Evolutionary conservation across 2,329 filamentous ascomycete genomes (phyloP), one percentile per base, ranked within the genome.

Genomic region (Botrytis sinoallii): DNA sequence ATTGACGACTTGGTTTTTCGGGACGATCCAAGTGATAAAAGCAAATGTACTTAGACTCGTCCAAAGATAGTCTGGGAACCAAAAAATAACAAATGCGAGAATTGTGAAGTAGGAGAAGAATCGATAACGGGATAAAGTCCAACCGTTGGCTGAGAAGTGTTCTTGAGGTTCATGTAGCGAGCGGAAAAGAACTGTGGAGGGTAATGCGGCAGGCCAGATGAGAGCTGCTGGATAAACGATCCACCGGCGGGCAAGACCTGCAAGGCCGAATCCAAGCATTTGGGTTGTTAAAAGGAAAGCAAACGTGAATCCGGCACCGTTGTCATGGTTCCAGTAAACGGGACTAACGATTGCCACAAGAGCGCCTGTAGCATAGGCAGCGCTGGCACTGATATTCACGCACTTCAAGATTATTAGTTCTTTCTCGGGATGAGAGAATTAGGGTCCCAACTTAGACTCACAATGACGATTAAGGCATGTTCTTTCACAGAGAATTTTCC

Each of bases 401-500:
- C 61, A 84, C 20, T 85, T 85, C 20, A 85, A 83, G 75, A 85
- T 86, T 75, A 74, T 75, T 89, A 91, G 91, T 20, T 38, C 7
- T n/a, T 20, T 29, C 16, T 20, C n/a, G 9, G 0, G 16, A 29
- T 8, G 29, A 8, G 10, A 32, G 18, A 29, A 14, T 29, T 2
- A 55, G 10, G 5, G 40, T 55, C 3, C 20, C 1, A 4, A n/a
- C 5, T 18, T 42, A 68, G 9, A 57, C 65, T 68, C 38, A 68
- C 65, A 77, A 91, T 88, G 29, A 89, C 88, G 71, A 92, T 90
- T 75, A 92, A 86, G 69, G 88, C 83, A 79, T 92, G 90, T 79
- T 92, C 90, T 81, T 92, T 92, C 79, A 89, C 85, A 77, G 90
- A 91, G 81, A 92, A 92, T 0, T 71, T 72, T 8, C 89, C 89